Conservation (phyloP, 1,284 basidiomycete genomes). For the Abortiporus biennis region DNA sequence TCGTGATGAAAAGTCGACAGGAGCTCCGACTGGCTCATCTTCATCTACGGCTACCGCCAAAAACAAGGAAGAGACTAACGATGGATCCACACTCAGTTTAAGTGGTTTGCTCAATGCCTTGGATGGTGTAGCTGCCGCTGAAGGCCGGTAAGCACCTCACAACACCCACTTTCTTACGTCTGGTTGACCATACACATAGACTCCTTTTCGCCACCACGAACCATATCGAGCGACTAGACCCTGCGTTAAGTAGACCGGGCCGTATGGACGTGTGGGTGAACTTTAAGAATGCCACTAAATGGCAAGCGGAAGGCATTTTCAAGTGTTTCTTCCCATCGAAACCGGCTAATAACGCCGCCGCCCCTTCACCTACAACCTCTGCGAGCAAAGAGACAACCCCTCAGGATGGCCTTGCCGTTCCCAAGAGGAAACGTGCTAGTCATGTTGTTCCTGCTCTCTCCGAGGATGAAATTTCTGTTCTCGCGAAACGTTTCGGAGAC, state of each 20-base stretch:
- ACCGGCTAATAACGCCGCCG: conserved; percentile 18
- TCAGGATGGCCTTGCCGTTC: conserved; percentile 52
- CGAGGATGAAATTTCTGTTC: conserved; percentile 64
- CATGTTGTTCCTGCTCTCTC: conserved; percentile 63
- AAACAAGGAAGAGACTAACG: conserved; percentile 34
- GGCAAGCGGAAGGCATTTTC: conserved; percentile 86
- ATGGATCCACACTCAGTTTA: conserved; percentile 73
- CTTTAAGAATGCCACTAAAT: conserved; percentile 81
- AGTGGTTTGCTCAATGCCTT: conserved; percentile 79
- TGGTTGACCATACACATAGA: conserved; percentile 28
- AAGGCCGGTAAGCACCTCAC: conserved; percentile 59
- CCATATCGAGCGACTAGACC: conserved; percentile 81
- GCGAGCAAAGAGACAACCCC: too few species aligned
- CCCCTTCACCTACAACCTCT: conserved; percentile 23
- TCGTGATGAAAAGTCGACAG: conserved; percentile 73
- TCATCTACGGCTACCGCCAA: conserved; percentile 33
- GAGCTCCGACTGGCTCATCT: conserved; percentile 46
- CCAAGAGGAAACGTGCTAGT: conserved; percentile 54
- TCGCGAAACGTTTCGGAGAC: conserved; percentile 73
- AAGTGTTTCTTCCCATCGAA: conserved; percentile 85
- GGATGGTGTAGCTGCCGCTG: conserved; percentile 82
- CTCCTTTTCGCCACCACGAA: conserved; percentile 80
- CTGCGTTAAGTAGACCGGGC: conserved; percentile 73
- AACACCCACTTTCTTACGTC: conserved; percentile 1
- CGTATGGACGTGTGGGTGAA: conserved; percentile 88